Evolutionary conservation across 2,329 filamentous ascomycete species (phyloP), one percentile per base, ranked within the genome.

Genomic region (Clonostachys rhizophaga): DNA sequence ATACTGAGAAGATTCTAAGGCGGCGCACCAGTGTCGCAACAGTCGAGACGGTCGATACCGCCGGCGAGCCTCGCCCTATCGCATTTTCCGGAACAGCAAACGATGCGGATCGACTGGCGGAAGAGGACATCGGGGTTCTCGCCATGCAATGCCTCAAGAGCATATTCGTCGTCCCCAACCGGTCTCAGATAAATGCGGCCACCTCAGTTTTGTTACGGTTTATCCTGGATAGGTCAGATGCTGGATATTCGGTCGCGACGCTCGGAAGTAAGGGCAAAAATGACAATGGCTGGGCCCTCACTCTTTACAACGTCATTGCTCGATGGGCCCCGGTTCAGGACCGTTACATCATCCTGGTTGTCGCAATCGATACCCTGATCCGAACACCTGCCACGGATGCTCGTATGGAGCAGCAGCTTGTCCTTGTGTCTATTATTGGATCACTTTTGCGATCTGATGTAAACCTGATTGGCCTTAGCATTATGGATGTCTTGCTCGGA

Each of bases 241-340:
- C 78, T 56, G 69, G 72, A 50, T 74, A 78, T 54, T 61, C 60
- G 9, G 71, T 81, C 2, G 65, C 95, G 46, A 78, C 64, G 37
- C 64, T 67, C 20, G 64, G 75, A 47, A 56, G 65, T 13, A 54
- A 67, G 12, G 62, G 66, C 20, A 70, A 62, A 10, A 64, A 66
- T 40, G 76, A 79, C 55, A 70, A 72, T 41, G 86, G 81, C 44
- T 97, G 92, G 92, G 86, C 90, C 2, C 86, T 90, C 24, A 86
- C 84, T 48, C 75, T 97, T 44, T 89, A 95, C 62, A 82, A 86
- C 57, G 78, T 91, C 51, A 78, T 92, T 46, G 84, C 90, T 14
- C 81, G 83, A 49, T 97, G 91, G 91, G 87, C 91, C 1, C 91
- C 94, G 0, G 91, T 97, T 2, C 92, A 97, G 63, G 90, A 96